These are phyloP conservation scores for Mycena capillaripes DNA, from an alignment of 768 basidiomycete genomes.

Conservation along the genomic window DNA sequence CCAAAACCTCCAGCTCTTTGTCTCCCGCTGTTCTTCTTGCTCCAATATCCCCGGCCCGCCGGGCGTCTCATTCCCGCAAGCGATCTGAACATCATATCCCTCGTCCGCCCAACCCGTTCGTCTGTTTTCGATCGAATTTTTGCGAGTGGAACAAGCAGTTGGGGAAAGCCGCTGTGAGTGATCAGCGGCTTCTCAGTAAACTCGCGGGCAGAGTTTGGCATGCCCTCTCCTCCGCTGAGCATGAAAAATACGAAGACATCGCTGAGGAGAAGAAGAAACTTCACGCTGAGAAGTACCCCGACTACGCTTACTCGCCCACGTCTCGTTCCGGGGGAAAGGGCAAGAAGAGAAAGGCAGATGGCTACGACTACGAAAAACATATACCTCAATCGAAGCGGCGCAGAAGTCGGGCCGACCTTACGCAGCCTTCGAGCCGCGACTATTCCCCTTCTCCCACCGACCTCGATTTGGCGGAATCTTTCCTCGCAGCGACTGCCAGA, in stretches of 20 bases:
- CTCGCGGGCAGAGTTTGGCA: constrained; percentile 78
- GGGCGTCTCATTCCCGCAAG: constrained; percentile 39
- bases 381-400: constrained; percentile 20
- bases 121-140: constrained; percentile 76
- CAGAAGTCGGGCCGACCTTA: neutral
- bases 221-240: constrained; percentile 54
- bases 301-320: constrained; percentile 70
- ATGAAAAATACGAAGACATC: constrained; percentile 39
- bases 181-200: constrained; percentile 77
- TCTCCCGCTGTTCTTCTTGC: constrained; percentile 2
- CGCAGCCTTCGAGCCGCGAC: no score
- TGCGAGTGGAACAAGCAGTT: constrained; percentile 65
- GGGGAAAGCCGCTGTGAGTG: constrained; percentile 64
- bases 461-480: neutral
- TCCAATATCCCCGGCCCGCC: constrained; percentile 21
- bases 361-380: constrained; percentile 55
- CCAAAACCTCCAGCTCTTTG: constrained; percentile 1
- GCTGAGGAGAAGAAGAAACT: constrained; percentile 33
- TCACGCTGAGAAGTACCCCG: constrained; percentile 64
- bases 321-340: constrained; percentile 37
- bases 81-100: constrained; percentile 64
- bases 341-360: constrained; percentile 53
- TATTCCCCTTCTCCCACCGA: neutral
- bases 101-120: constrained; percentile 84
- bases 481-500: neutral